phyloP scores from a whole-genome alignment of 306 rosid species.

The Cucurbita ficifolia region DNA sequence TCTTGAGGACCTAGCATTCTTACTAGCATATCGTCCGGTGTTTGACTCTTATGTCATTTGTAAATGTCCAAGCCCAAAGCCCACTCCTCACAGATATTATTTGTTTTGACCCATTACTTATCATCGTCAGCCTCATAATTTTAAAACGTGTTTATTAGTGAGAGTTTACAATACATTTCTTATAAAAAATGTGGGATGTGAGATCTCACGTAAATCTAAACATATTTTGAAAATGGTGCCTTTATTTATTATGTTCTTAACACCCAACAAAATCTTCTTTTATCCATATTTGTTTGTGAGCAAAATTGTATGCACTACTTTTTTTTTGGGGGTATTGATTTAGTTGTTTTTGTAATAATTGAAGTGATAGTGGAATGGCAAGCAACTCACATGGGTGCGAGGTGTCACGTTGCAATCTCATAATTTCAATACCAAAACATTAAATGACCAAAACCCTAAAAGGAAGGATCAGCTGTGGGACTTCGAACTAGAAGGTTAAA shows the following conservation, averaged over 20 bases:
- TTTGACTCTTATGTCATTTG: too few relatives aligned
- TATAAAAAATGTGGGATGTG: too few relatives aligned
- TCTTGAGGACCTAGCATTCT: too few relatives aligned
- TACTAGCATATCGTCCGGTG: too few relatives aligned
- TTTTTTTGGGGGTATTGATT: neutral
- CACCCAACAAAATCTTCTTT: neutral
- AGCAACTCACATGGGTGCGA: conserved; percentile 2
- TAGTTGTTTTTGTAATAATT: neutral
- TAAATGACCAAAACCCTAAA: neutral
- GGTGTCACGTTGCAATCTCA: neutral
- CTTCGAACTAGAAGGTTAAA: neutral
- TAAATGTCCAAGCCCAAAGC: too few relatives aligned
- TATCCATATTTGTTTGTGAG: neutral
- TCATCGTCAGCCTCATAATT: too few relatives aligned
- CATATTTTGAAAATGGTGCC: neutral
- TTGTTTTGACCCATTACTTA: too few relatives aligned
- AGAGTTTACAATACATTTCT: too few relatives aligned
- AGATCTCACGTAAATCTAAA: too few relatives aligned
- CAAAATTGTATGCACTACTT: neutral
- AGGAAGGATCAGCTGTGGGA: neutral
- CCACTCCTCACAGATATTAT: too few relatives aligned
- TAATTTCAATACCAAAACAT: neutral
- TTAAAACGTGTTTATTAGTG: too few relatives aligned
- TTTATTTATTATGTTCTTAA: neutral
- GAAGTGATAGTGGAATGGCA: neutral